These are phyloP conservation scores for Suhomyces sp. DNA, from an alignment of 805 yeast species.

Conservation along the genomic window DNA sequence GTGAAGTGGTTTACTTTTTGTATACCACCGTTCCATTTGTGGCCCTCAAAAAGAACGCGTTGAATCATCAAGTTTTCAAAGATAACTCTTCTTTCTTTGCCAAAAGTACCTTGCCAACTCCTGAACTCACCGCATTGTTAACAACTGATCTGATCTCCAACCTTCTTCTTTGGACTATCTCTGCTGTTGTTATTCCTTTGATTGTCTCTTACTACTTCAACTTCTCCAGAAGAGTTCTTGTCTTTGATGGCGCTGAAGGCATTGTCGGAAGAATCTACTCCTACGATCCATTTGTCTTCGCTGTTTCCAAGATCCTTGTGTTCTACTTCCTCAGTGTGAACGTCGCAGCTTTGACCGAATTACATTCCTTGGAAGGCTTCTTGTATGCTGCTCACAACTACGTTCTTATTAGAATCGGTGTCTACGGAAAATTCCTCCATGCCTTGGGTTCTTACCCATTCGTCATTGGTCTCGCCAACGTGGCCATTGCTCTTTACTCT, in stretches of 20 bases:
- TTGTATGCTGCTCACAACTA: slow-evolving; percentile 29
- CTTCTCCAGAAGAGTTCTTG: slow-evolving; percentile 43
- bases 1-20: slow-evolving; percentile 32
- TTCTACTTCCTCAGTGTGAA: slow-evolving; percentile 39
- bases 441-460: slow-evolving; percentile 49
- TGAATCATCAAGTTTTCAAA: slow-evolving; percentile 36
- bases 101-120: slow-evolving; percentile 22
- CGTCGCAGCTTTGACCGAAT: slow-evolving; percentile 29
- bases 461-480: slow-evolving; percentile 45
- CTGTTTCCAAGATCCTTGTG: slow-evolving; percentile 44
- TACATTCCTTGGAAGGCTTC: slow-evolving; percentile 24
- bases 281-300: slow-evolving; percentile 52
- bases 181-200: slow-evolving; percentile 43
- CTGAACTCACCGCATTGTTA: slow-evolving; percentile 38
- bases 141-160: slow-evolving; percentile 20
- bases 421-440: slow-evolving; percentile 35
- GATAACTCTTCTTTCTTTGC: slow-evolving; percentile 29
- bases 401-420: slow-evolving; percentile 35
- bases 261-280: slow-evolving; percentile 36
- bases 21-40: slow-evolving; percentile 36
- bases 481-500: slow-evolving; percentile 51
- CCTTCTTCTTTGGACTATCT: slow-evolving; percentile 44
- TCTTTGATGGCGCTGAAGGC: slow-evolving; percentile 33
- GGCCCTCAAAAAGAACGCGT: slow-evolving; percentile 33
- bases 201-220: slow-evolving; percentile 50